Base-by-base conservation (phyloP, 2,329 filamentous ascomycete species). In the Dichotomopilus funicola region DNA sequence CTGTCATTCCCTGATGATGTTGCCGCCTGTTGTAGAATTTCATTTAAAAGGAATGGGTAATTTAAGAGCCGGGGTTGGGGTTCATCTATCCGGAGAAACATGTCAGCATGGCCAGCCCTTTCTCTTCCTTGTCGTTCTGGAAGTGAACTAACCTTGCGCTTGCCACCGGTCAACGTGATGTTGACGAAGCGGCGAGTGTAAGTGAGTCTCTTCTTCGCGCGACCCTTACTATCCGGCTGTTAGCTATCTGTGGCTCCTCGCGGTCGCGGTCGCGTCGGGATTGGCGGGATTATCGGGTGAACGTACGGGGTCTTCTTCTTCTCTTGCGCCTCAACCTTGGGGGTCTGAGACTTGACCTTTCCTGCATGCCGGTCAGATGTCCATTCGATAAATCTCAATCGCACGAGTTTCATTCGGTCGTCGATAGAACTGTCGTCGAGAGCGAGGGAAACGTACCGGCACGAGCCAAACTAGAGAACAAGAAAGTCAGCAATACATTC, bases 171-270 rank as follows among this genome's bases (percentile, higher is more conserved):
- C 80, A 96, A 83, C 72, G 89, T 95, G 74, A 97, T 91, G 81
- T 97, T 97, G 69, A 97, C 91, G 82, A 97, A 97, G 71, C 92
- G 91, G 76, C 92, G 89, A 70, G 91, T 96, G 86, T 96, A 96
- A 75, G 83, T 86, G 75, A 95, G 85, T 73, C 92, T 86, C 91
- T 97, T 97, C 81, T 94, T 90, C 69, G 92, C 92, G 72, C 92
- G 91, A 73, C 92, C 92, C 87, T 96, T 96, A 59, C 61, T 64
- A 47, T 59, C 51, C 38, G 19, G 6, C 12, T 40, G 59, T 61
- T 38, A 61, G 59, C 19, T 27, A 59, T 51, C 33, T 7, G 13
- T n/a, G 33, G 52, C 38, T 27, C 52, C 27, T 49, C 31, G 48
- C 36, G 34, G 34, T 49, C 13, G 42, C 6, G n/a, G 19, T 43